These are phyloP conservation scores for Alternaria angustiovoidea DNA, from an alignment of 2,329 filamentous ascomycete species.

Conservation along the genomic window DNA sequence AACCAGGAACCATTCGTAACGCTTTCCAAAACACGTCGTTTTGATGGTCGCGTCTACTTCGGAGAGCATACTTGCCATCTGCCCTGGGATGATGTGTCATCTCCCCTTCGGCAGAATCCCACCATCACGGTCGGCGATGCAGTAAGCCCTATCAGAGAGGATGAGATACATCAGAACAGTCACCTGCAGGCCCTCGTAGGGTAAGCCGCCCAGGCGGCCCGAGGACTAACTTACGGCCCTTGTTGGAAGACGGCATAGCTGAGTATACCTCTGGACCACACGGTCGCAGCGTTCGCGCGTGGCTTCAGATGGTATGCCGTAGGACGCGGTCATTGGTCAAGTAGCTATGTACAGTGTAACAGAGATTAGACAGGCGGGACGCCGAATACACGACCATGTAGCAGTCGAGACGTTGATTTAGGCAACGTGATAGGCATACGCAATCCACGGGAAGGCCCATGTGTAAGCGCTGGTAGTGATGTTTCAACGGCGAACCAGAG, in stretches of 20 bases:
- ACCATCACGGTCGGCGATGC: conserved; percentile 51
- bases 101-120: conserved; percentile 42
- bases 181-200: conserved; percentile 36
- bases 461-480: conserved; percentile 44
- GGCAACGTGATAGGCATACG: conserved; percentile 28
- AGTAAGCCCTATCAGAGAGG: conserved; percentile 42
- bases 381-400: conserved; percentile 25
- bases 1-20: conserved; percentile 88
- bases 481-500: conserved; percentile 48
- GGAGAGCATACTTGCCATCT: conserved; percentile 73
- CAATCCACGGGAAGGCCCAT: conserved; percentile 33
- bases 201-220: conserved; percentile 25
- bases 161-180: conserved; percentile 37
- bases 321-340: conserved; percentile 34
- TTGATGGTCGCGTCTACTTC: conserved; percentile 87
- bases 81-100: conserved; percentile 29
- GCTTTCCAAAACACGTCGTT: conserved; percentile 82
- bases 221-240: conserved; percentile 3
- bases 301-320: conserved; percentile 37
- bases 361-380: conserved; percentile 30
- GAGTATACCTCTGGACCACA: conserved; percentile 26
- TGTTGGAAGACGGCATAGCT: conserved; percentile 19
- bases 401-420: conserved; percentile 34
- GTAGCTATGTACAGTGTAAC: conserved; percentile 26
- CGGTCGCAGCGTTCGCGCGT: conserved; percentile 37